Base-by-base conservation (phyloP, 2,329 filamentous ascomycete species). In the Corniculantispora saksenae region DNA sequence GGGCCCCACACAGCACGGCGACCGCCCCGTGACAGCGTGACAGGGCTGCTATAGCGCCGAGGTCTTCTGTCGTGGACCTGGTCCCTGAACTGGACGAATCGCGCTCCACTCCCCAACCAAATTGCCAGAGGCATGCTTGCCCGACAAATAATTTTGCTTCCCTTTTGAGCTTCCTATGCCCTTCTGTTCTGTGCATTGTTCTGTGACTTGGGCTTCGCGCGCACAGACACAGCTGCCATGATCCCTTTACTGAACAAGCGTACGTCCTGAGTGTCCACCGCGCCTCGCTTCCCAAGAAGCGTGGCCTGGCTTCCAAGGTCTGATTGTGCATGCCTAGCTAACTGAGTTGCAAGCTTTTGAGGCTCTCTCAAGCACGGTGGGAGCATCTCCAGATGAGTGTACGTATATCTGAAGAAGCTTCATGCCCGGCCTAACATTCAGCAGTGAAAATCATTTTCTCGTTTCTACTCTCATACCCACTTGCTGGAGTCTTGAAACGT, bases 371-470 rank as follows among this genome's bases (percentile, higher is more conserved):
- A 76, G 73, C 65, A 72, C 71, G 29, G 67, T 83, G n/a, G 82
- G 81, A 59, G 74, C 78, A 67, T 77, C 78, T 47, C 75, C 81
- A 9, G 82, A 83, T 72, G 81, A 84, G 68, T 75, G 82, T 83
- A 73, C 68, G 80, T 75, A 38, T 29, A 21, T 35, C 10, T 2
- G 7, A 43, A 12, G 2, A 12, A 9, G 66, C 2, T 29, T 10
- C 35, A 25, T 7, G 35, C 23, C 51, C 53, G n/a, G 7, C 23
- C 43, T 59, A 45, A 63, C 48, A 32, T 29, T 61, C 32, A 64
- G 57, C 71, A 97, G 94, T 99, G 71, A 99, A 99, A 78, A 90
- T 98, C 71, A 90, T 97, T 72, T 89, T 89, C 75, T 93, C 92
- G 8, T 97, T 98, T 77, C 83, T 99, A 56, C 78, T 97, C 47